Conservation (phyloP, 164 flowering plant species). For the Tinospora cordifolia region DNA sequence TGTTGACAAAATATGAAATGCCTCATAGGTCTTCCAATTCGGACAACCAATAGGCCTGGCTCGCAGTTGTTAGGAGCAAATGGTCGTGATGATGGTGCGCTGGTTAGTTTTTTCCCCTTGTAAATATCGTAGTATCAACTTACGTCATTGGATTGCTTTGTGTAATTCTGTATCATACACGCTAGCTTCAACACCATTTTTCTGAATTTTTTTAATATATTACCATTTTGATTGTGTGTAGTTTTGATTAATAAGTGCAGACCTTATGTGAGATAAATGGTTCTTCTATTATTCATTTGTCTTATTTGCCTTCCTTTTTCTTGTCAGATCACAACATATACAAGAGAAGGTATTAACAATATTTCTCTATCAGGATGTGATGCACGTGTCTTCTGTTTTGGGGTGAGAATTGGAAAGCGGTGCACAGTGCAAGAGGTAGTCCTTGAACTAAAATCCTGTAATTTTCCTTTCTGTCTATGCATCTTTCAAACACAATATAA, state of each 20-base stretch:
- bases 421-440: slow-evolving; percentile 64
- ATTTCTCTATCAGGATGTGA: slow-evolving; percentile 67
- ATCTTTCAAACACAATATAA: not conserved
- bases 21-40: slow-evolving; percentile 55
- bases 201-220: not conserved
- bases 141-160: not conserved
- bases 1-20: not conserved
- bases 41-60: slow-evolving; percentile 87
- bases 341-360: slow-evolving; percentile 68
- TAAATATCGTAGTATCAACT: not conserved
- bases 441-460: not conserved
- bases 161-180: not conserved
- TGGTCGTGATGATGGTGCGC: slow-evolving; percentile 98
- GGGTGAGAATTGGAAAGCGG: slow-evolving; percentile 72
- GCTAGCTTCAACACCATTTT: not conserved
- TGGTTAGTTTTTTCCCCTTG: slow-evolving; percentile 41
- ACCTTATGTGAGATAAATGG: not conserved
- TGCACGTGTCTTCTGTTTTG: slow-evolving; percentile 74
- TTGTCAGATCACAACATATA: slow-evolving; percentile 63
- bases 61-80: slow-evolving; percentile 81
- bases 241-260: not conserved
- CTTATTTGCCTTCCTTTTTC: slow-evolving; percentile 7
- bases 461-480: not conserved
- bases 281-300: not conserved
- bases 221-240: not conserved